Evolutionary conservation across 2,329 filamentous ascomycete species (phyloP).

Genomic region (Chaetomium globosum): DNA sequence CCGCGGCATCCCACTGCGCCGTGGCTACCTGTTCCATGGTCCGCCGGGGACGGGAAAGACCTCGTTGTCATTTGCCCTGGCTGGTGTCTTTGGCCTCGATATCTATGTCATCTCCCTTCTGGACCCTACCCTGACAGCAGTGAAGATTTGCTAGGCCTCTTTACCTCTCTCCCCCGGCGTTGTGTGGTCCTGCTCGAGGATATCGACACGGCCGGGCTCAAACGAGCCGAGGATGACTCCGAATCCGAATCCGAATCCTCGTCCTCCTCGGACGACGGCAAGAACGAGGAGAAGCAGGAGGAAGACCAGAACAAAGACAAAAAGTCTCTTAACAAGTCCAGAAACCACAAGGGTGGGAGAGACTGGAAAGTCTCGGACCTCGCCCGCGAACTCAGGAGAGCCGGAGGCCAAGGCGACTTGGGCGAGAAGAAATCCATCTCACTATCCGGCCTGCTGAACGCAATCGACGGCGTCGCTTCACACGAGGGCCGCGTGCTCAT

Average conservation of each 20-base stretch:
- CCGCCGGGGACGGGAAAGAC: conserved; percentile 76
- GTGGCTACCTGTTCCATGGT: conserved; percentile 78
- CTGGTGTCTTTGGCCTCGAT: conserved; percentile 66
- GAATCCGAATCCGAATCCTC: conserved; percentile 21
- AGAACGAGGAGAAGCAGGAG: conserved; percentile 30
- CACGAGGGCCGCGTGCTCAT: conserved; percentile 78
- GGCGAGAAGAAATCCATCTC: conserved; percentile 62
- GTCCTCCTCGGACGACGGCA: conserved; percentile 15
- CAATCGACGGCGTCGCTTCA: conserved; percentile 78
- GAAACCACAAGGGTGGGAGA: conserved; percentile 43
- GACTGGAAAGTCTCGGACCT: conserved; percentile 45
- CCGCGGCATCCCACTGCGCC: conserved; percentile 72
- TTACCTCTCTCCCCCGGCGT: conserved; percentile 61
- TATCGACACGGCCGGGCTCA: conserved; percentile 67
- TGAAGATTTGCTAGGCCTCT: conserved; percentile 61
- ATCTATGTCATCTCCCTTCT: conserved; percentile 66
- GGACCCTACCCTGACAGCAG: conserved; percentile 63
- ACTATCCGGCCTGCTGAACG: conserved; percentile 77
- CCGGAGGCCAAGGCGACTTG: conserved; percentile 39
- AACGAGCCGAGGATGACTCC: conserved; percentile 43
- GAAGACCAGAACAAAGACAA: conserved; percentile 34
- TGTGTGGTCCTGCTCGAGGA: conserved; percentile 71
- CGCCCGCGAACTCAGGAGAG: conserved; percentile 49
- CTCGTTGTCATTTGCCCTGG: conserved; percentile 66
- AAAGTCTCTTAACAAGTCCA: conserved; percentile 38